phyloP scores from a whole-genome alignment of 371 early-diverging fungal species.

The Coemansia sp. region DNA sequence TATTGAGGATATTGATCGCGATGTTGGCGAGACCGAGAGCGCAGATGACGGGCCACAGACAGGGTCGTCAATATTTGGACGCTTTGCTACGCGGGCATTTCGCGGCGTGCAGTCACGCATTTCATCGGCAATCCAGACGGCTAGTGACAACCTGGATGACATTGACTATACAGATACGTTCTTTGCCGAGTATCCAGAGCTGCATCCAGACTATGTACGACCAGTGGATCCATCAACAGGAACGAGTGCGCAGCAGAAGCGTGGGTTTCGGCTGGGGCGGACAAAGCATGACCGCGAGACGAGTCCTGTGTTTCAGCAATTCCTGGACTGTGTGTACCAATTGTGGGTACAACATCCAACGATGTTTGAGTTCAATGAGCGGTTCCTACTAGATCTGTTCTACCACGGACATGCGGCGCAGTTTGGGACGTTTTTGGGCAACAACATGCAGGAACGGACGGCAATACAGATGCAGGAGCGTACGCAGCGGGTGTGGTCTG shows the following conservation, averaged over 20 bases:
- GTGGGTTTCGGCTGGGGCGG: conserved; percentile 35
- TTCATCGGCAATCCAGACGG: conserved; percentile 49
- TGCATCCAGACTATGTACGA: conserved; percentile 39
- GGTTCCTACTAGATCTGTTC: conserved; percentile 74
- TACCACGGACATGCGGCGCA: conserved; percentile 85
- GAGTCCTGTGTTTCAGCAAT: conserved; percentile 93
- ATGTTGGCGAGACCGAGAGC: no score
- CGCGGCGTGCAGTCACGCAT: conserved; percentile 64
- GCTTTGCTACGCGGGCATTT: conserved; percentile 60
- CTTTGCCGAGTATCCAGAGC: conserved; percentile 28
- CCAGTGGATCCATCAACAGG: background rate
- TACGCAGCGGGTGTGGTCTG: conserved; percentile 81
- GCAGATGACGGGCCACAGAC: conserved; percentile 2
- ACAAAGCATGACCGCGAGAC: conserved; percentile 69
- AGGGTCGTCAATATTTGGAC: conserved; percentile 44
- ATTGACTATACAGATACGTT: conserved; percentile 31
- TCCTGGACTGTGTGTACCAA: conserved; percentile 91
- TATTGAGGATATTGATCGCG: no score
- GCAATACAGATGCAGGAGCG: conserved; percentile 26
- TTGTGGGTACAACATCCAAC: conserved; percentile 82
- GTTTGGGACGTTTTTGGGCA: conserved; percentile 91
- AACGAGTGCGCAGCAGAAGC: background rate
- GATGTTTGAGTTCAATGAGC: conserved; percentile 89
- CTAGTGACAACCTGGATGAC: conserved; percentile 35
- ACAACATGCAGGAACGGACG: conserved; percentile 75